Conservation (phyloP, 139 green algal genomes). For the Zygnema cylindricum region DNA sequence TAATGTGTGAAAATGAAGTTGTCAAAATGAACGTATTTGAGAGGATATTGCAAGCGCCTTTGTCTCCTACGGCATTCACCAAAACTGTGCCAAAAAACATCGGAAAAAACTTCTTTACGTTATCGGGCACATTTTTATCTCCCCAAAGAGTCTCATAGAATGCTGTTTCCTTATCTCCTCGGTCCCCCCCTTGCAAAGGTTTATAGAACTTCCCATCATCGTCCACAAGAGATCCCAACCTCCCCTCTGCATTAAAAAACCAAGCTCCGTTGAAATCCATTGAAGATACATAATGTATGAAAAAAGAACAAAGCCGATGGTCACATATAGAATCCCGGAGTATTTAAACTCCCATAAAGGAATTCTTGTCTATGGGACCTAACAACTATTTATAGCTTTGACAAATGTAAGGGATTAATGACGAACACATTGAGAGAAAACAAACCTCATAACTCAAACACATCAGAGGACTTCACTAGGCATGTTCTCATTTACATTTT, state of each 20-base stretch:
- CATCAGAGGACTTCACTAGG: too few species aligned
- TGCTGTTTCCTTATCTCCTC: constrained; percentile 32
- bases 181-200: constrained; percentile 29
- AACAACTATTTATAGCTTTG: too few species aligned
- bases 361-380: too few species aligned
- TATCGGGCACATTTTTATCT: constrained; percentile 14
- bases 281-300: not conserved
- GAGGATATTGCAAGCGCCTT: constrained; percentile 17
- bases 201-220: constrained; percentile 44
- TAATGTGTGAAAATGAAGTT: too few species aligned
- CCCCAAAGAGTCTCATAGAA: constrained; percentile 35
- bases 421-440: too few species aligned
- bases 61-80: constrained; percentile 2
- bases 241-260: constrained; percentile 37
- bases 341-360: too few species aligned
- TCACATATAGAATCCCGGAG: not conserved
- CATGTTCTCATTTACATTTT: too few species aligned
- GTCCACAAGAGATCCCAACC: constrained; percentile 40
- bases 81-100: constrained; percentile 1
- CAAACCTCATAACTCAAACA: too few species aligned
- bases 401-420: too few species aligned
- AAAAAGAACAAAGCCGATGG: not conserved
- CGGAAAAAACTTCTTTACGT: constrained; percentile 22
- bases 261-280: not conserved
- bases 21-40: too few species aligned